Percentiles rank a stretch among this genome's conserved stretches.
phyloP scores from a whole-genome alignment of 1,284 basidiomycete species.

The Apiotrichum sp. region DNA sequence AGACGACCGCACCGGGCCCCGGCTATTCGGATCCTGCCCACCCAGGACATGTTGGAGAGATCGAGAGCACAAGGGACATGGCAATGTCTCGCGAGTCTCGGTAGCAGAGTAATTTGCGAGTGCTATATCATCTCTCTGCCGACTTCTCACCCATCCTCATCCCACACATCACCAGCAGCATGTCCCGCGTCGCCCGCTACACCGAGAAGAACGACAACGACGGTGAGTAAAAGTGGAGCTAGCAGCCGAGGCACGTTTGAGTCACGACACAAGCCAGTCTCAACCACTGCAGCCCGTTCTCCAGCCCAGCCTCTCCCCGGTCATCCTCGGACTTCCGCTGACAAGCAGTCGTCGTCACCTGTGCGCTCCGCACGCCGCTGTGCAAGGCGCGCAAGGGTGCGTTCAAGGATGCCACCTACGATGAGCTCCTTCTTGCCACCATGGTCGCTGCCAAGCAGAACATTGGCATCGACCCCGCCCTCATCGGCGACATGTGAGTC shows the following conservation, averaged over 20 bases:
- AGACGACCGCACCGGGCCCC: no score
- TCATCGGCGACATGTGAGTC: conserved; percentile 18
- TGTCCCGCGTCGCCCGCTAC: conserved; percentile 7
- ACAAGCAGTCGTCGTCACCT: conserved; percentile 16
- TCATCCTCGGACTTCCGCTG: neutral
- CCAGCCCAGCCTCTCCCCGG: neutral
- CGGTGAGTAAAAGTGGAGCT: neutral
- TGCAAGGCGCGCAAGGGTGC: conserved; percentile 25
- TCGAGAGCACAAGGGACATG: no score
- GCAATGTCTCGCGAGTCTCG: no score
- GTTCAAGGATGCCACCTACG: conserved; percentile 20
- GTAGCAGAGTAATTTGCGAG: neutral
- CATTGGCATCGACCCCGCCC: conserved; percentile 16
- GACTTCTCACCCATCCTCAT: neutral
- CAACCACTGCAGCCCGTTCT: neutral
- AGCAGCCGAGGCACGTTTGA: no score
- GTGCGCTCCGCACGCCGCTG: conserved; percentile 22
- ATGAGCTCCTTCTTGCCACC: conserved; percentile 19
- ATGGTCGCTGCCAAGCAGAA: conserved; percentile 18
- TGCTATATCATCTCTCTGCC: no score
- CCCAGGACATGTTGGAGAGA: no score
- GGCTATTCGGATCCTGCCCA: no score
- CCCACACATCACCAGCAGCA: neutral
- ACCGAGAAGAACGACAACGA: conserved; percentile 11
- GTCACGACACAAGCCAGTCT: no score